Conservation (phyloP, 768 basidiomycete species). For the Auriscalpium vulgare region DNA sequence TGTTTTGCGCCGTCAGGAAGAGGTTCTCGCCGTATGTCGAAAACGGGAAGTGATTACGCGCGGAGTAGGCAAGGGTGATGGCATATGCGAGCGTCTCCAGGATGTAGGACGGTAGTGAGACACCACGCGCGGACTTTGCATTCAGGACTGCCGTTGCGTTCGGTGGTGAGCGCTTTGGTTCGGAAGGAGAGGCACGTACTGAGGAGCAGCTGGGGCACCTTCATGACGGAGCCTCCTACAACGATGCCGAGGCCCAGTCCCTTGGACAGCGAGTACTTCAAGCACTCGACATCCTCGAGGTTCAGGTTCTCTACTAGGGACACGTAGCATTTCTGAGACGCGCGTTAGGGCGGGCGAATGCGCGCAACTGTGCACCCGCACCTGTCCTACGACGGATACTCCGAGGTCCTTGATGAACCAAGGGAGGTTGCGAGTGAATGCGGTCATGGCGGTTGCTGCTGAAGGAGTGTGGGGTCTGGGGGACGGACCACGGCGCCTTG, state of each 20-base stretch:
- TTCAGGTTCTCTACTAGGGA: constrained; percentile 84
- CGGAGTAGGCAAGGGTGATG: constrained; percentile 84
- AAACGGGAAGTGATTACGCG: constrained; percentile 83
- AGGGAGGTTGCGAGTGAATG: constrained; percentile 79
- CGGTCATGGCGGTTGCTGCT: constrained; percentile 40
- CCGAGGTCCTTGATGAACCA: constrained; percentile 79
- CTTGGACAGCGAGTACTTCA: constrained; percentile 90
- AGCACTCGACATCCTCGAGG: constrained; percentile 66
- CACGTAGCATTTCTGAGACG: constrained; percentile 75
- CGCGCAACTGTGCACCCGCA: constrained; percentile 20
- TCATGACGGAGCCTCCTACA: constrained; percentile 88
- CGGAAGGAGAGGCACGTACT: constrained; percentile 40
- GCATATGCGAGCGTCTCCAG: constrained; percentile 89
- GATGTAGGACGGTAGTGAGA: constrained; percentile 79
- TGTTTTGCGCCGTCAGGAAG: constrained; percentile 86
- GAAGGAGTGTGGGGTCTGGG: background rate
- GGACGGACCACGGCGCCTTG: too few relatives aligned
- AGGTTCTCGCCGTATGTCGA: constrained; percentile 97
- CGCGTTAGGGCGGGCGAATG: too few relatives aligned
- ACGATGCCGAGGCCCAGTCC: constrained; percentile 90
- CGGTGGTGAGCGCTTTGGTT: background rate
- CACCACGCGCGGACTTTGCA: constrained; percentile 73
- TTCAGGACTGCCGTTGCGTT: constrained; percentile 44
- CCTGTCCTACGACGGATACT: constrained; percentile 75
- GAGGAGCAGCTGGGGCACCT: constrained; percentile 86